Conservation (phyloP, 1,284 basidiomycete species). For the Ustilago cynodontis region DNA sequence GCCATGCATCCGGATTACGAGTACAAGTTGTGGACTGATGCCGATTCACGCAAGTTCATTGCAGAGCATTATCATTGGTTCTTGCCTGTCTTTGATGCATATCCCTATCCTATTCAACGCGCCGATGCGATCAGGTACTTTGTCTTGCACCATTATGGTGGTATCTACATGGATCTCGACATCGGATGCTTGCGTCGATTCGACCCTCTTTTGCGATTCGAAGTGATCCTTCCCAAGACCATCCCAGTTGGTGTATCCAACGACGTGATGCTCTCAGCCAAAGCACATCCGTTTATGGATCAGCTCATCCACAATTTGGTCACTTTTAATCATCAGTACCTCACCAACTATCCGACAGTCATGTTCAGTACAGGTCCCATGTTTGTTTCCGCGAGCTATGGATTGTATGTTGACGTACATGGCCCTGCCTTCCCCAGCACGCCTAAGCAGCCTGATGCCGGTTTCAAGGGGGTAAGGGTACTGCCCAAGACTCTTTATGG, state of each 20-base stretch:
- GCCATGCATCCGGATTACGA: constrained; percentile 82
- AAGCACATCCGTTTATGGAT: constrained; percentile 87
- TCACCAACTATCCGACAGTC: constrained; percentile 97
- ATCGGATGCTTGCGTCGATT: constrained; percentile 92
- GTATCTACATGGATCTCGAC: constrained; percentile 96
- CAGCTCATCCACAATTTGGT: constrained; percentile 90
- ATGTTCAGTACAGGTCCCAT: constrained; percentile 95
- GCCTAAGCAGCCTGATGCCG: constrained; percentile 80
- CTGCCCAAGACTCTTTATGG: constrained; percentile 94
- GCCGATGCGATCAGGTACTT: constrained; percentile 99
- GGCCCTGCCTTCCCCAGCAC: constrained; percentile 90
- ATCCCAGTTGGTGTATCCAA: constrained; percentile 91
- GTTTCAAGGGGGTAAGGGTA: constrained; percentile 76
- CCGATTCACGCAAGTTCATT: constrained; percentile 88
- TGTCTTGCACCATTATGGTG: constrained; percentile 90
- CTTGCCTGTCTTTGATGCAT: constrained; percentile 89
- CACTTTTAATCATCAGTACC: constrained; percentile 92
- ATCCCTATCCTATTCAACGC: constrained; percentile 93
- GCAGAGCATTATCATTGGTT: constrained; percentile 90
- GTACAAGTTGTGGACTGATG: constrained; percentile 98
- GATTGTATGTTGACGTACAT: constrained; percentile 73
- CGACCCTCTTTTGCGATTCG: constrained; percentile 87
- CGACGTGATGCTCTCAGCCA: constrained; percentile 93
- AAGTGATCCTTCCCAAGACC: constrained; percentile 91
- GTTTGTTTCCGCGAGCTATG: constrained; percentile 69